Percentiles rank a stretch among this genome's conserved stretches.
Evolutionary conservation across 768 basidiomycete genomes (phyloP).

Genomic region (Hericium rajendrae): DNA sequence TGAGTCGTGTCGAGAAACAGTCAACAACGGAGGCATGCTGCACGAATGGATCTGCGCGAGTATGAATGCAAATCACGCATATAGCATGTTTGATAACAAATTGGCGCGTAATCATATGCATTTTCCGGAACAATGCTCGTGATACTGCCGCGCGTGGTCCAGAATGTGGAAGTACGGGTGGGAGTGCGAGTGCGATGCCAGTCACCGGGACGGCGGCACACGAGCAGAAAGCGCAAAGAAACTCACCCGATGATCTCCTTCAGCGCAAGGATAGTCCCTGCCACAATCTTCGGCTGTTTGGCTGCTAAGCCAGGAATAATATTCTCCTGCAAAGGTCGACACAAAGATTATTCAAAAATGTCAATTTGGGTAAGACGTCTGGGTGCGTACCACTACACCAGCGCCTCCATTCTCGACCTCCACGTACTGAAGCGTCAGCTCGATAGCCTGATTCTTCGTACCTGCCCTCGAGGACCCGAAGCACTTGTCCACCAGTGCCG

Average conservation of each 20-base stretch:
- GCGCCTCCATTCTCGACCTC: constrained; percentile 88
- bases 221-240: too few species aligned
- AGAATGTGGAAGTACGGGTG: too few species aligned
- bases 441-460: constrained; percentile 80
- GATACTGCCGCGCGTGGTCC: too few species aligned
- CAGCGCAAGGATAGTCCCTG: constrained; percentile 65
- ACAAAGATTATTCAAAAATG: not conserved
- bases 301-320: constrained; percentile 77
- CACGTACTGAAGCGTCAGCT: constrained; percentile 80
- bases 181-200: too few species aligned
- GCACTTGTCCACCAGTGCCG: constrained; percentile 94
- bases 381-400: constrained; percentile 75
- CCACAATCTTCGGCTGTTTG: constrained; percentile 92
- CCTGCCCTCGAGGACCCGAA: constrained; percentile 85
- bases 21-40: too few species aligned
- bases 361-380: constrained; percentile 3
- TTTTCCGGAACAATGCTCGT: too few species aligned
- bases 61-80: not conserved
- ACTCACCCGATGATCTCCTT: constrained; percentile 80
- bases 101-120: too few species aligned
- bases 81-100: not conserved
- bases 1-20: too few species aligned
- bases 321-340: constrained; percentile 30
- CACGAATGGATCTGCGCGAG: too few species aligned
- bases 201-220: too few species aligned